Evolutionary conservation across 1,139 yeast species (phyloP), one percentile per base, ranked within the genome.

Genomic region (Candida sanyaensis): DNA sequence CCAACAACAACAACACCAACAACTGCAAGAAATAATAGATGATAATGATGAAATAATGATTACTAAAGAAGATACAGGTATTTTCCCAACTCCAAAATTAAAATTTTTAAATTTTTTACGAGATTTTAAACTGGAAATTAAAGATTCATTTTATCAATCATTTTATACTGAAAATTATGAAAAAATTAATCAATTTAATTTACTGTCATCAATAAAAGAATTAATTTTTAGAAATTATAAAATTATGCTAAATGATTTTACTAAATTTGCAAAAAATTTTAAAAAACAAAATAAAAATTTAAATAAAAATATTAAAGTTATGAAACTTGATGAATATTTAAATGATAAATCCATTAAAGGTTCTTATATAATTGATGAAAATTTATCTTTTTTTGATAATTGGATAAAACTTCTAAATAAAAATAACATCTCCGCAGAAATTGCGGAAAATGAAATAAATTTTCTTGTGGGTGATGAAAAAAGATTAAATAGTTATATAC

Each of bases 381-480:
- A 45, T 1, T 39, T 44, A 23, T 46, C 49, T 13, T 53, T 51
- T 42, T 69, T 64, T 52, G 63, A 60, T 6, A 63, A 62, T 47
- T 74, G 79, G 79, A 50, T 65, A 24, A 42, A 55, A 3, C 49
- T 73, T 32, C 51, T 66, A 29, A 66, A 67, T 42, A 46, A 49
- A 7, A 45, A 50, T 31, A 39, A 59, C 3, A 41, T 72, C 4
- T 66, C 71, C 2, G 46, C 44, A 5, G 46, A 47, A 11, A 48
- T 73, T 5, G 69, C 59, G 5, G 64, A 71, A 37, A 56, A 65
- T 50, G 63, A 66, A 30, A 56, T 61, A 23, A 75, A 75, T 55
- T 75, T 73, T 56, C 58, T 75, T 7, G 68, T 75, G 17, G 80
- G 79, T 2, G 77, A 73, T 48, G 73, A 69, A 31, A 75, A 75